phyloP scores from a whole-genome alignment of 2,329 filamentous ascomycete species.

The Aspergillus sp. region DNA sequence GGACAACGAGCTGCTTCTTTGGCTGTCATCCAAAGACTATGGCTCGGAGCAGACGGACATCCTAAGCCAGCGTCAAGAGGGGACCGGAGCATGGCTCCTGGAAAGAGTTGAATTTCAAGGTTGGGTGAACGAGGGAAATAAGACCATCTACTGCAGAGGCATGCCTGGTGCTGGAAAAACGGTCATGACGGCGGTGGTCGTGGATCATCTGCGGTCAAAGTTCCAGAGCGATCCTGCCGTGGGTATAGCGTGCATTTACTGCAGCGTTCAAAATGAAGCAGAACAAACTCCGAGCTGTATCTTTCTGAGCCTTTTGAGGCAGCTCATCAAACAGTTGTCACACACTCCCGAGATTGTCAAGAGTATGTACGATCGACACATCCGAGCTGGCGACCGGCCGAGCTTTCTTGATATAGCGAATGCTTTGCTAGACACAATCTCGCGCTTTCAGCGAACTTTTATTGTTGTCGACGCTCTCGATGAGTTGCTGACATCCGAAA shows the following conservation, averaged over 20 bases:
- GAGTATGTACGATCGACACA: slow-evolving; percentile 7
- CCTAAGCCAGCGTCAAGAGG: slow-evolving; percentile 15
- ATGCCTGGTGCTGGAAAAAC: slow-evolving; percentile 21
- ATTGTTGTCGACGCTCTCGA: slow-evolving; percentile 38
- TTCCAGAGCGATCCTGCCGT: slow-evolving; percentile 28
- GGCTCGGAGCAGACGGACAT: slow-evolving; percentile 7
- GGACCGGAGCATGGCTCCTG: slow-evolving; percentile 24
- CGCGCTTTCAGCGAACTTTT: slow-evolving; percentile 19
- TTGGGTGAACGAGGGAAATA: slow-evolving; percentile 18
- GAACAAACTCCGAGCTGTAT: slow-evolving; percentile 44
- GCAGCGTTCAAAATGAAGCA: slow-evolving; percentile 41
- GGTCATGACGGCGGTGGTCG: slow-evolving; percentile 7
- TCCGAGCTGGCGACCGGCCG: slow-evolving; percentile 19
- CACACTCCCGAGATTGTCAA: not conserved
- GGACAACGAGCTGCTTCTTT: slow-evolving; percentile 6
- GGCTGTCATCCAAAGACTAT: slow-evolving; percentile 8
- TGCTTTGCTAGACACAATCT: not conserved
- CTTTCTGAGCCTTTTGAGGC: slow-evolving; percentile 43
- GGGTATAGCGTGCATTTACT: slow-evolving; percentile 53
- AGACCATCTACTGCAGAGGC: slow-evolving; percentile 47
- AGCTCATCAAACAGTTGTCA: slow-evolving; percentile 31
- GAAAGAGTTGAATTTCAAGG: slow-evolving; percentile 16
- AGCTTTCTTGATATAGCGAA: not conserved
- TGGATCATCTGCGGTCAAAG: slow-evolving; percentile 44
- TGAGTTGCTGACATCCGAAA: slow-evolving; percentile 26